Evolutionary conservation across 768 basidiomycete species (phyloP).

Genomic region (Auriscalpium orientale): DNA sequence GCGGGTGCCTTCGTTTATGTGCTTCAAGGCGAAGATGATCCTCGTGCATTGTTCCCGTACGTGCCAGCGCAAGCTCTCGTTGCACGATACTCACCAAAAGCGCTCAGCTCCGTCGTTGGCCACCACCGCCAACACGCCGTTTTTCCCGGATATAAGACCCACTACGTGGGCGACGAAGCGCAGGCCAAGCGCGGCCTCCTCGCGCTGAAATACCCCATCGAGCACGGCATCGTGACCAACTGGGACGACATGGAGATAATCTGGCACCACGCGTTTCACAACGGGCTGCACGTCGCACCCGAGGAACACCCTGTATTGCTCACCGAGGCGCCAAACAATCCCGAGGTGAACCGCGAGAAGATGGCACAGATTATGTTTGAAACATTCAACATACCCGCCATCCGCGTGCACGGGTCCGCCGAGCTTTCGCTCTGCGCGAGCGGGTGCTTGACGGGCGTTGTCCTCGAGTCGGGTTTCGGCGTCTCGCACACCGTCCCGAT

Average conservation of each 20-base stretch:
- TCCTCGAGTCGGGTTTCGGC: constrained; percentile 92
- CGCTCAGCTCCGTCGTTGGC: constrained; percentile 75
- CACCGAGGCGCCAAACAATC: constrained; percentile 65
- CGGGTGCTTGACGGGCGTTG: constrained; percentile 88
- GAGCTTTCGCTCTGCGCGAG: constrained; percentile 79
- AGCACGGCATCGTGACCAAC: constrained; percentile 92
- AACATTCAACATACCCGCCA: constrained; percentile 65
- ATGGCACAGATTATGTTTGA: constrained; percentile 75
- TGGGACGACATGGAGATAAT: constrained; percentile 99
- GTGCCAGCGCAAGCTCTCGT: constrained; percentile 22
- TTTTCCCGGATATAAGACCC: constrained; percentile 92
- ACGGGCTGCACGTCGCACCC: constrained; percentile 66
- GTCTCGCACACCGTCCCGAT: constrained; percentile 93
- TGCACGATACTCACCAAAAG: background rate
- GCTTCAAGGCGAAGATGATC: constrained; percentile 75
- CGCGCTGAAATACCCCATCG: constrained; percentile 85
- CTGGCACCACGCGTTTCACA: constrained; percentile 94
- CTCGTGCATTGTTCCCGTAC: constrained; percentile 90
- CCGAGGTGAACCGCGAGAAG: constrained; percentile 63
- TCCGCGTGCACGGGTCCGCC: constrained; percentile 66
- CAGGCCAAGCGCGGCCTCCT: constrained; percentile 92
- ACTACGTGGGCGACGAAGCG: constrained; percentile 89
- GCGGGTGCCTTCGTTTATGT: background rate
- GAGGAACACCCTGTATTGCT: constrained; percentile 69
- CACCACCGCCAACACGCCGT: constrained; percentile 89